Base-by-base conservation (phyloP, 2,329 filamentous ascomycete species). In the Basipetospora sp. region DNA sequence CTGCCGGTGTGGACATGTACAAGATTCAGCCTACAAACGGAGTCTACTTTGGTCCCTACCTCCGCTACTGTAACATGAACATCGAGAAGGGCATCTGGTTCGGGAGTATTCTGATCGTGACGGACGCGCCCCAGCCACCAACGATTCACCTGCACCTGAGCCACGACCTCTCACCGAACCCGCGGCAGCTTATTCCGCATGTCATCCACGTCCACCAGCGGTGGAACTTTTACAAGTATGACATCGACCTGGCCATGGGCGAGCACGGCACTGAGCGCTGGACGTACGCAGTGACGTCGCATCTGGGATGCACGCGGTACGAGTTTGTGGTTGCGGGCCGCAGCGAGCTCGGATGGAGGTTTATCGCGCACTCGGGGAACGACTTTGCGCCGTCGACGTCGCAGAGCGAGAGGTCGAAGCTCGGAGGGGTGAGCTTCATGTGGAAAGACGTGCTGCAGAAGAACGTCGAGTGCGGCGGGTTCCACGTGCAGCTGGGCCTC, bases 391-490 rank as follows among this genome's bases (percentile, higher is more conserved):
- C 92, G 19, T 80, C 81, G 45, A 90, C 93, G 2, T 86, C 78
- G 44, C 79, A 86, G 39, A 85, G 80, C 43, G 90, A 98, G 48
- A 74, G 88, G 31, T 74, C 78, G 22, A 83, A 80, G 48, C 70
- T 96, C 2, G 90, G 90, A 20, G 90, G 90, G 2, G 72, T 92
- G 1, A 84, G 87, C 1, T 83, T 90, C 53, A 93, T 98, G 88
- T 98, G 90, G 90, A 96, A 94, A 52, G 90, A 98, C 50, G 87
- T 98, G 19, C 69, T 98, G 53, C 86, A 94, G 59, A 94, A 94
- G 67, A 93, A 98, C 50, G 76, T 87, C 19, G 90, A 98, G 49
- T 94, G 87, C 48, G 86, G 87, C 39, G 90, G 90, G 1, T 98
- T 96, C 56, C 90, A 98, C 51, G 79, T 84, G 5, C 90, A 98